Evolutionary conservation across 768 basidiomycete species (phyloP).

Genomic region (Leccinum ochraceum): DNA sequence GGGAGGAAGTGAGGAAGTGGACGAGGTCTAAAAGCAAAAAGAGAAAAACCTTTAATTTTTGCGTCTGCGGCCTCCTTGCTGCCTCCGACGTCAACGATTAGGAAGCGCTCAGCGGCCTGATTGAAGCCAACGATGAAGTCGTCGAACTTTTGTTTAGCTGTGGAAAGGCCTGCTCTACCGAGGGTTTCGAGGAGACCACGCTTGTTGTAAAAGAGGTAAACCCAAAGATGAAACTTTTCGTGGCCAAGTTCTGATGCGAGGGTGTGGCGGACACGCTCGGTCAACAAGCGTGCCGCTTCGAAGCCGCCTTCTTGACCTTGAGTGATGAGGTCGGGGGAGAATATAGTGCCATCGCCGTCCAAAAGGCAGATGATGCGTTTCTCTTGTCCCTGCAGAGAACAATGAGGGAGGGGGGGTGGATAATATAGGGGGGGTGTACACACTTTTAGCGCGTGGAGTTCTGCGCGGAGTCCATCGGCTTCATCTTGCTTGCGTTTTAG

Average conservation of each 20-base stretch:
- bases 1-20: slow-evolving; percentile 12
- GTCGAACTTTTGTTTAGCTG: slow-evolving; percentile 48
- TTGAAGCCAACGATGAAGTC: slow-evolving; percentile 72
- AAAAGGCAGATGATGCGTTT: slow-evolving; percentile 48
- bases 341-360: slow-evolving; percentile 68
- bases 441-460: slow-evolving; percentile 33
- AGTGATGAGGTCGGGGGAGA: slow-evolving; percentile 50
- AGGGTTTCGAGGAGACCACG: slow-evolving; percentile 58
- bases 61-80: slow-evolving; percentile 76
- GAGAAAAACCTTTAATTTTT: slow-evolving; percentile 64
- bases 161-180: slow-evolving; percentile 34
- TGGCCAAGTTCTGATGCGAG: slow-evolving; percentile 22
- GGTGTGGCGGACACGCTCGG: slow-evolving; percentile 30
- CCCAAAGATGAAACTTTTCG: slow-evolving; percentile 51
- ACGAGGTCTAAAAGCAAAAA: not conserved
- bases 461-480: slow-evolving; percentile 17
- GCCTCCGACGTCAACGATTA: slow-evolving; percentile 68
- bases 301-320: slow-evolving; percentile 61
- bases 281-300: slow-evolving; percentile 51
- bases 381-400: slow-evolving; percentile 25
- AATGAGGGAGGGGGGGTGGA: not conserved
- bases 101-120: slow-evolving; percentile 64
- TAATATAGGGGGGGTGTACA: not conserved
- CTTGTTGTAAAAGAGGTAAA: slow-evolving; percentile 65
- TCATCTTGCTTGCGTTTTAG: slow-evolving; percentile 19